Percentiles rank a stretch among this genome's conserved stretches.
Conservation (phyloP, 192 early-diverging fungal genomes). For the Coemansia sp. region DNA sequence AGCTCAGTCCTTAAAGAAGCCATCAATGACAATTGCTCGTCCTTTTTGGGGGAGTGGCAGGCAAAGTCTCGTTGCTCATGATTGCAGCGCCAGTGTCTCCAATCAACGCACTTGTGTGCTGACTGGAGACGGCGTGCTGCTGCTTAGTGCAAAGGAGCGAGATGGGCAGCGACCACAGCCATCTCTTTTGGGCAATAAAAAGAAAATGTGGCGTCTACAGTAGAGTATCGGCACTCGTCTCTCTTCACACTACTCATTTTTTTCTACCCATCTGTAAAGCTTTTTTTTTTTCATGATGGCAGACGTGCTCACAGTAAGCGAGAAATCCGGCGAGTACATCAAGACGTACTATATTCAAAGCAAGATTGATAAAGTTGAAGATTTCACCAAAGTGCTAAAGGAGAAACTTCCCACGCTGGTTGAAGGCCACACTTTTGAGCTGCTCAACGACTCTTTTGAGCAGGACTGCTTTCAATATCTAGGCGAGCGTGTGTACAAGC, state of each 20-base stretch:
- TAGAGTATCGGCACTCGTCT: background rate
- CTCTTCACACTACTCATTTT: background rate
- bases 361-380: background rate
- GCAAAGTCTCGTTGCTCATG: background rate
- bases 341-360: background rate
- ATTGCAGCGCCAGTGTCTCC: background rate
- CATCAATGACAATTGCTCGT: too few relatives aligned
- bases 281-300: background rate
- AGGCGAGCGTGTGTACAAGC: slow-evolving; percentile 2
- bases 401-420: background rate
- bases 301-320: background rate
- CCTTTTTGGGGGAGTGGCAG: background rate
- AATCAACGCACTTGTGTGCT: background rate
- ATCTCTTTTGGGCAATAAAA: background rate
- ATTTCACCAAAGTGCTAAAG: background rate
- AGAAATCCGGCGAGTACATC: background rate
- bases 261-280: background rate
- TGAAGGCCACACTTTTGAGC: background rate
- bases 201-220: background rate
- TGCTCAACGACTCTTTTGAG: background rate
- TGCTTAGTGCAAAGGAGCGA: background rate
- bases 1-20: too few relatives aligned
- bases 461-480: background rate
- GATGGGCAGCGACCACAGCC: too few relatives aligned
- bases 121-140: background rate